Evolutionary conservation across 495 filamentous ascomycete genomes (phyloP), one percentile per base, ranked within the genome.

Genomic region (Aspergillus hancockii): DNA sequence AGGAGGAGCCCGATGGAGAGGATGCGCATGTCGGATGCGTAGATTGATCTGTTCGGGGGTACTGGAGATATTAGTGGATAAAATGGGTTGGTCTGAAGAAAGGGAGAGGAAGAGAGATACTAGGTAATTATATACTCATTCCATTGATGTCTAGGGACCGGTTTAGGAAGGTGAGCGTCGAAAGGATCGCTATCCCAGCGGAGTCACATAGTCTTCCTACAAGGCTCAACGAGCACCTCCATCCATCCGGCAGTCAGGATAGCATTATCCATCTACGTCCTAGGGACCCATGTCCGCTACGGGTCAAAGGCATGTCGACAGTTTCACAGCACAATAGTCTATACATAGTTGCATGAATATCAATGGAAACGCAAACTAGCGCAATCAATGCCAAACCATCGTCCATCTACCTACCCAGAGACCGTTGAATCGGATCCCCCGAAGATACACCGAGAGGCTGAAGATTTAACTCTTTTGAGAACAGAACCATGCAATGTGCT

Each of bases 11-110:
- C 30, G 46, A 49, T 19, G 45, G 43, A 40, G 31, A 50, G 19
- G 25, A 56, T n/a, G 21, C 45, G 55, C 55, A 57, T 57, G 10
- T 57, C 50, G 43, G 43, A 4, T 36, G 21, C 23, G 49, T n/a
- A n/a, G 19, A n/a, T 25, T 25, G 32, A 3, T 25, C 28, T 41
- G 16, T 12, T 16, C n/a, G n/a, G n/a, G n/a, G n/a, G n/a, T n/a
- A n/a, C n/a, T n/a, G n/a, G n/a, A n/a, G n/a, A n/a, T n/a, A n/a
- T n/a, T n/a, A n/a, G n/a, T n/a, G n/a, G n/a, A n/a, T n/a, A n/a
- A n/a, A n/a, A 28, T 28, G 25, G 25, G 25, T 28, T 28, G 25
- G 25, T 3, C 7, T 28, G 25, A 28, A 28, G 25, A 7, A 28
- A 3, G 25, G 7, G 25, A 28, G 7, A 28, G 3, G 7, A 28